Conservation (phyloP, 345 rosid genomes). For the Syzygium aqueum region DNA sequence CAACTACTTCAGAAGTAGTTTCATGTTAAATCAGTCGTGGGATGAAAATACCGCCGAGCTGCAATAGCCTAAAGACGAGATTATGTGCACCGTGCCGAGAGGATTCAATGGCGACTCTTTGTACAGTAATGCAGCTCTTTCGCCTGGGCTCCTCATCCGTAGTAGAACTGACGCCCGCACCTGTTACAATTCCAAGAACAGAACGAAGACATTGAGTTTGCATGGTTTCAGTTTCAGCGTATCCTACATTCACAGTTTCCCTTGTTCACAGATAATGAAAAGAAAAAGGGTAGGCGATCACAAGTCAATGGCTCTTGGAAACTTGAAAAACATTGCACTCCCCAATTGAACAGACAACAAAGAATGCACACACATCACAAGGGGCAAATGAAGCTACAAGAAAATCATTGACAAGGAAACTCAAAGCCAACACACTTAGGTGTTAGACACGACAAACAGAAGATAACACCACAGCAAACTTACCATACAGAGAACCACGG, state of each 20-base stretch:
- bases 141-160: constrained; percentile 19
- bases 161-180: constrained; percentile 40
- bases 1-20: not conserved
- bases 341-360: not conserved
- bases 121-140: constrained; percentile 5
- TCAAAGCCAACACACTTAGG: not conserved
- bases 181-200: constrained; percentile 2
- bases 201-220: not conserved
- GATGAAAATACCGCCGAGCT: not conserved
- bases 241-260: too few species aligned
- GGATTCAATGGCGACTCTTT: constrained; percentile 2
- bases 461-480: not conserved
- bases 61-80: not conserved
- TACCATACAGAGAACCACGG: not conserved
- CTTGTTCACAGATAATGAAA: too few species aligned
- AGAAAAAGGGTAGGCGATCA: too few species aligned
- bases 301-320: too few species aligned
- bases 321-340: too few species aligned
- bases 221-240: too few species aligned
- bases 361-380: not conserved
- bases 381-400: not conserved
- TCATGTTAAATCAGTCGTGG: constrained; percentile 25
- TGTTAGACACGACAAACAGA: not conserved
- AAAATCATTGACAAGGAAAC: not conserved
- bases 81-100: too few species aligned